Percentiles rank a stretch among this genome's conserved stretches.
phyloP scores from a whole-genome alignment of 371 early-diverging fungal genomes.

The Mortierella sp. region DNA sequence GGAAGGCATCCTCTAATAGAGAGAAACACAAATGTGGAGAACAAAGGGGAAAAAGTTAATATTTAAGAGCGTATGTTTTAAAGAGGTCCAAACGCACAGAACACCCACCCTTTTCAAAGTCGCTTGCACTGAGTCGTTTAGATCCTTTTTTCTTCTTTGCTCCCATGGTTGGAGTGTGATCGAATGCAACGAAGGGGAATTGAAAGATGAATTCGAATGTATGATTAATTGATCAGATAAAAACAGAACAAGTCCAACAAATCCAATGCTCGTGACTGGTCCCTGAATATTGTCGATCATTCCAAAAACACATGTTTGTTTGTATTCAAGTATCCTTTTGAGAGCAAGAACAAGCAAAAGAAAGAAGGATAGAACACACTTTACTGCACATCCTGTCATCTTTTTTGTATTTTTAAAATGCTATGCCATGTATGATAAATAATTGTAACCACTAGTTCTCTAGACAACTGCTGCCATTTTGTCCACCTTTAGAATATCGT shows the following conservation, averaged over 20 bases:
- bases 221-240: not conserved
- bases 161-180: not conserved
- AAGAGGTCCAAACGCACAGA: not conserved
- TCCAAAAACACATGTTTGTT: too few relatives aligned
- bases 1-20: not conserved
- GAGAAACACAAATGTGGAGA: not conserved
- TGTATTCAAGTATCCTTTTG: too few relatives aligned
- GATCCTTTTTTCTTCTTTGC: constrained; percentile 6
- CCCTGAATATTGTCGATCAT: too few relatives aligned
- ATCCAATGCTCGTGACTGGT: not conserved
- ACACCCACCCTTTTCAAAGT: not conserved
- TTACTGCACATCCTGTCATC: too few relatives aligned
- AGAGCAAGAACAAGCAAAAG: too few relatives aligned
- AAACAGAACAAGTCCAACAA: constrained; percentile 1
- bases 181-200: not conserved
- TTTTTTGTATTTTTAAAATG: not conserved
- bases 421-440: not conserved
- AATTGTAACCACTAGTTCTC: not conserved
- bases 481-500: constrained; percentile 51
- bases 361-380: too few relatives aligned
- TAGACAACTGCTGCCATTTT: constrained; percentile 27
- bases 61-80: not conserved
- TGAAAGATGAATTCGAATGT: not conserved
- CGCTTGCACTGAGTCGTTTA: not conserved
- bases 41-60: not conserved